Evolutionary conservation across 768 basidiomycete species (phyloP), one percentile per base, ranked within the genome.

Genomic region (Mycena kentingensis): DNA sequence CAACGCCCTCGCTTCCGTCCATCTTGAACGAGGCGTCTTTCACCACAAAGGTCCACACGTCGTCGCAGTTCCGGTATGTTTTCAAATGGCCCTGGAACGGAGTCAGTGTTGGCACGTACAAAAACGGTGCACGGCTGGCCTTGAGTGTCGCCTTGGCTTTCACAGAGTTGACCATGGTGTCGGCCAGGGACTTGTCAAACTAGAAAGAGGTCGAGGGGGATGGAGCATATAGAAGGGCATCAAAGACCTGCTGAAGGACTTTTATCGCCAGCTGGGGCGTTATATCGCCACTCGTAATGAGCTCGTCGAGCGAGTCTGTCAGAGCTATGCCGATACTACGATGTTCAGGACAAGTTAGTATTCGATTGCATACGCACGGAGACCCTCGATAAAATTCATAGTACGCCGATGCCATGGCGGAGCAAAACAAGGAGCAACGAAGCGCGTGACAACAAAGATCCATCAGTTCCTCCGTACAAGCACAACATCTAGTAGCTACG

Each of bases 261-360:
- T 96, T 92, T 88, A 98, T 93, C n/a, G 96, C 97, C 61, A 98
- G 71, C 73, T 98, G 96, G 12, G 96, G 96, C 18, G 94, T 96
- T 64, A 99, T 99, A 44, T 90, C 85, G 2, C 96, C 96, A 65
- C 88, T 90, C 39, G 94, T 96, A 63, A 99, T 98, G 60, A 99
- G 83, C 73, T 98, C 96, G 74, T 99, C 97, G 63, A 99, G 83
- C 60, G 96, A 94, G 76, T 99, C 97, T 13, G 95, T 96, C 46
- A 99, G 79, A 45, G 96, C 93, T 81, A 94, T 92, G 46, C 97
- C 97, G 70, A 98, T 93, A 59, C 97, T 98, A 67, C 8, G n/a
- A n/a, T n/a, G n/a, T n/a, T n/a, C n/a, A n/a, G n/a, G 31, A 52
- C 24, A n/a, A 4, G 46, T 22, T 36, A 57, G 49, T 26, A 16